These are phyloP conservation scores for Solanum hybrid DNA, from an alignment of 305 asterid genomes.

Conservation along the genomic window DNA sequence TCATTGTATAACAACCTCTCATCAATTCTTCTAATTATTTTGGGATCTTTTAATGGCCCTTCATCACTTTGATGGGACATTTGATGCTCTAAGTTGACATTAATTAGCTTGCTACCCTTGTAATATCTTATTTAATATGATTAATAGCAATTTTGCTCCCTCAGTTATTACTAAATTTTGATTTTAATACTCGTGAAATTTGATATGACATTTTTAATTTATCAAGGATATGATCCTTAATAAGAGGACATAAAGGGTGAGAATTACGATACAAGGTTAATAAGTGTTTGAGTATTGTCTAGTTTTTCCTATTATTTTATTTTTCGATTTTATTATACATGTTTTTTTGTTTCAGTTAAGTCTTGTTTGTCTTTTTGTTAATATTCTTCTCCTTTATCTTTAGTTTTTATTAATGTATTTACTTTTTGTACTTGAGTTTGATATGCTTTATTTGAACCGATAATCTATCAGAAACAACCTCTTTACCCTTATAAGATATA, in stretches of 20 bases:
- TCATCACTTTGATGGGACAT: slow-evolving; percentile 10
- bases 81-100: neutral
- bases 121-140: neutral
- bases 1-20: slow-evolving; percentile 26
- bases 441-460: neutral
- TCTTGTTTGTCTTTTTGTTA: neutral
- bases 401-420: neutral
- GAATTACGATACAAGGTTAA: neutral
- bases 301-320: neutral
- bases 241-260: neutral
- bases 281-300: neutral
- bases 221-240: neutral
- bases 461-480: rapidly evolving
- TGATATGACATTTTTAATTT: neutral
- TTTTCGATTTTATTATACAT: neutral
- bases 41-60: neutral
- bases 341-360: neutral
- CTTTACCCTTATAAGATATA: neutral
- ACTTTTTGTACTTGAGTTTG: rapidly evolving
- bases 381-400: neutral
- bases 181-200: neutral
- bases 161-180: neutral
- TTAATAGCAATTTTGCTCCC: neutral
- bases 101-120: neutral
- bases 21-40: neutral